Base-by-base conservation (phyloP, 2,329 filamentous ascomycete species). In the Corynespora cassiicola region DNA sequence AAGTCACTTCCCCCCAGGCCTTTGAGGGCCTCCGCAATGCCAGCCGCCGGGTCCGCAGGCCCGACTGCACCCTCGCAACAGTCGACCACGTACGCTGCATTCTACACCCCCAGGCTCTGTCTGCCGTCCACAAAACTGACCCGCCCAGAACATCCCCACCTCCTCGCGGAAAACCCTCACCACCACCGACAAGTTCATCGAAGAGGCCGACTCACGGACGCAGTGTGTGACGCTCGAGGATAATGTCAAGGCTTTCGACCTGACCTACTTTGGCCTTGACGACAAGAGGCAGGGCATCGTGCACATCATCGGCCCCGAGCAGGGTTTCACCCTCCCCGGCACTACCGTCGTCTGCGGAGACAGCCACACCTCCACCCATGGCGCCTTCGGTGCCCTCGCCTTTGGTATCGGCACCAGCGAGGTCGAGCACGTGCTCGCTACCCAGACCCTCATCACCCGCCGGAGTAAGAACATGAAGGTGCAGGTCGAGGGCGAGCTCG, bases 401-500 rank as follows among this genome's bases (percentile, higher is more conserved):
- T 96, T 96, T 65, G 94, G 94, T 70, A 99, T 99, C 64, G 94
- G 94, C 58, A 99, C 94, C 47, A 95, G 89, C 67, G 94, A 99
- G 75, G 94, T 97, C 54, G 94, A 99, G 80, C 92, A 99, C 73
- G 94, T 99, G 48, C 81, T 99, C 40, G 94, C 94, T 35, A 97
- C 94, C 10, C 94, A 97, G 72, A 96, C 90, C 44, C 77, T 99
- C 53, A 90, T 96, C 69, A 95, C 91, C 49, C 90, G 90, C 75
- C 82, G 90, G 65, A 96, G 90, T 74, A 97, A 96, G 78, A 97
- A 99, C 78, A 97, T 99, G 92, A 87, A 90, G 63, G 86, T 99
- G 60, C 88, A 96, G 72, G 88, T 97, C 45, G 89, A 97, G 54
- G 94, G 94, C 36, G 85, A 92, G 69, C 82, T 97, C 40, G 82